Base-by-base conservation (phyloP, 768 basidiomycete genomes). In the Phlebiopsis flavidoalba region DNA sequence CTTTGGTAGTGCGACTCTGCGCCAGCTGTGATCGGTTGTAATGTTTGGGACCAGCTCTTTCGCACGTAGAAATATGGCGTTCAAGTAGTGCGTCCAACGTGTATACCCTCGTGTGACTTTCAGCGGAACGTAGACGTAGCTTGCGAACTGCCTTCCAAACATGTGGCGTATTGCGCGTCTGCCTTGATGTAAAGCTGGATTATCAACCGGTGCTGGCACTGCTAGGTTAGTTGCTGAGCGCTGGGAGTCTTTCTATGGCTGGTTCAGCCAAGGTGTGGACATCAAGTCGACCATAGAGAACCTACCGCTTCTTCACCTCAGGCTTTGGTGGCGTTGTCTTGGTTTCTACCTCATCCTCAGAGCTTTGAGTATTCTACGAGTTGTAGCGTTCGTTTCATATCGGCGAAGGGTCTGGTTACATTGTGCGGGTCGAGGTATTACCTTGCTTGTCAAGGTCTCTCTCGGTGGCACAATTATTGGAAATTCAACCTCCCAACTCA, bases 181-280 rank as follows among this genome's bases (percentile, higher is more conserved):
- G 14, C 95, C 95, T 76, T 95, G 93, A 70, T 97, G 95, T 15
- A 84, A 74, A 3, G 85, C 74, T 2, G 94, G 93, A 66, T 92
- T 76, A 69, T 95, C 91, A 5, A 82, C 69, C 0, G 88, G 91
- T 0, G 65, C 71, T 48, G 79, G 68, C 4, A 77, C 67, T 1
- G 74, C 67, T 51, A 92, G 69, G 37, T 78, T 77, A 17, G 79
- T 65, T 0, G 86, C 76, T n/a, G 24, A 91, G 76, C 17, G 77
- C 59, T 0, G 90, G 90, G 2, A 91, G 75, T 70, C n/a, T 83
- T 91, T 24, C 71, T 72, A 33, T 54, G 43, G 11, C 33, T 10
- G 10, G 11, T 12, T 21, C 35, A 4, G 54, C 36, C 53, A 53
- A 19, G n/a, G 4, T 36, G 7, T 12, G 14, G 22, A 15, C 19